Evolutionary conservation across 805 yeast species (phyloP).

Genomic region (Scheffersomyces spartinae): DNA sequence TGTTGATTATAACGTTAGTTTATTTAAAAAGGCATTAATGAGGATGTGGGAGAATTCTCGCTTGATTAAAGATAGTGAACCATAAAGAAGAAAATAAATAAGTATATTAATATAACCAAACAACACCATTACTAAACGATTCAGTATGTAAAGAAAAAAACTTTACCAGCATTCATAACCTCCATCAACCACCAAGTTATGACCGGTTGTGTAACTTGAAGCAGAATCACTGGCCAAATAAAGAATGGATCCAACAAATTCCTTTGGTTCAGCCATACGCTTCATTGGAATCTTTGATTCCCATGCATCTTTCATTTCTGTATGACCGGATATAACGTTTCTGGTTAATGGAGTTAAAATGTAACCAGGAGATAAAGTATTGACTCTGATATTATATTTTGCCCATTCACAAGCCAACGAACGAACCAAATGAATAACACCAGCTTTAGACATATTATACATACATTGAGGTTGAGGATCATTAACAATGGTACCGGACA

Average conservation of each 20-base stretch:
- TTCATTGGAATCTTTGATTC: slow-evolving; percentile 61
- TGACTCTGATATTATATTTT: slow-evolving; percentile 60
- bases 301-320: slow-evolving; percentile 61
- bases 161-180: slow-evolving; percentile 78
- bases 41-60: slow-evolving; percentile 50
- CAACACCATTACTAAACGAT: too few relatives aligned
- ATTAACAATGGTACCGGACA: slow-evolving; percentile 69
- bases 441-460: slow-evolving; percentile 80
- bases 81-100: too few relatives aligned
- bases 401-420: slow-evolving; percentile 81
- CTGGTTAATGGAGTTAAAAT: slow-evolving; percentile 70
- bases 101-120: too few relatives aligned
- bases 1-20: slow-evolving; percentile 80
- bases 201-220: slow-evolving; percentile 73
- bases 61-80: too few relatives aligned
- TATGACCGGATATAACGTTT: slow-evolving; percentile 51
- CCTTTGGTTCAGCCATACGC: slow-evolving; percentile 79
- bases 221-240: slow-evolving; percentile 65
- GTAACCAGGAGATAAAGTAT: slow-evolving; percentile 73
- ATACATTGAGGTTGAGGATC: slow-evolving; percentile 74
- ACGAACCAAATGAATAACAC: slow-evolving; percentile 69
- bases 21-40: slow-evolving; percentile 66
- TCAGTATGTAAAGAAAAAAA: too few relatives aligned
- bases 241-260: slow-evolving; percentile 65
- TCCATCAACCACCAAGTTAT: slow-evolving; percentile 75